phyloP scores from a whole-genome alignment of 2,329 filamentous ascomycete genomes.

The Trichoderma arundinaceum region DNA sequence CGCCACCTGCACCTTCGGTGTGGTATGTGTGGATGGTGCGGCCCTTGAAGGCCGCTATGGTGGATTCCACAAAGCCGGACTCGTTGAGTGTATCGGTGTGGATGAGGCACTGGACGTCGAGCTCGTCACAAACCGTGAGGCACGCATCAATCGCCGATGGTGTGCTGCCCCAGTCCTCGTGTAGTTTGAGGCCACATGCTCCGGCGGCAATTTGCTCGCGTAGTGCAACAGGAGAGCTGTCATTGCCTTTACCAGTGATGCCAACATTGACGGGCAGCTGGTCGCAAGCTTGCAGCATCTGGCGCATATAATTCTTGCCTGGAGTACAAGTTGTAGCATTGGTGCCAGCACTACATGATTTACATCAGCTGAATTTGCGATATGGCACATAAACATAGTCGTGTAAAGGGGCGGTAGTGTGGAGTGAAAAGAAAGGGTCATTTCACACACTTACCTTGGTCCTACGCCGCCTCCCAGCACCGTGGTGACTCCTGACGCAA shows the following conservation, averaged over 20 bases:
- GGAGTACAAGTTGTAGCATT: slow-evolving; percentile 95
- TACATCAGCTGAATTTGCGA: not conserved
- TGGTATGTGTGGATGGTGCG: slow-evolving; percentile 96
- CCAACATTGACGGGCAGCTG: slow-evolving; percentile 82
- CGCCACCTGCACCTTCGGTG: slow-evolving; percentile 92
- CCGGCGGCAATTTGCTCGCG: slow-evolving; percentile 83
- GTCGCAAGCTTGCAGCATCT: slow-evolving; percentile 91
- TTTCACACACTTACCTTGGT: slow-evolving; percentile 65
- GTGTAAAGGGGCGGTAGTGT: not conserved
- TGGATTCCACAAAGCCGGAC: slow-evolving; percentile 94
- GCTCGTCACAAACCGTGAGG: slow-evolving; percentile 82
- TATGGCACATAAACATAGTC: too few species aligned
- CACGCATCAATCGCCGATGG: slow-evolving; percentile 91
- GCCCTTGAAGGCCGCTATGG: slow-evolving; percentile 81
- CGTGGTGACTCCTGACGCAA: slow-evolving; percentile 86
- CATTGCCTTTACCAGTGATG: slow-evolving; percentile 93
- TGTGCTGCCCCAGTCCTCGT: slow-evolving; percentile 95
- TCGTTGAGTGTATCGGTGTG: slow-evolving; percentile 97
- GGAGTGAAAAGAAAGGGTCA: not conserved
- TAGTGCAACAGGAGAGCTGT: slow-evolving; percentile 71
- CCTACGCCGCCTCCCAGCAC: slow-evolving; percentile 91
- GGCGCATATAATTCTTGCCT: slow-evolving; percentile 77
- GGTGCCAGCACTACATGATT: slow-evolving; percentile 71
- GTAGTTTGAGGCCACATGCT: slow-evolving; percentile 87
- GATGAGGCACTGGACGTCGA: slow-evolving; percentile 91